Percentiles rank a stretch among this genome's conserved stretches.
phyloP scores from a whole-genome alignment of 164 flowering plant species.

The Chimonanthus praecox region DNA sequence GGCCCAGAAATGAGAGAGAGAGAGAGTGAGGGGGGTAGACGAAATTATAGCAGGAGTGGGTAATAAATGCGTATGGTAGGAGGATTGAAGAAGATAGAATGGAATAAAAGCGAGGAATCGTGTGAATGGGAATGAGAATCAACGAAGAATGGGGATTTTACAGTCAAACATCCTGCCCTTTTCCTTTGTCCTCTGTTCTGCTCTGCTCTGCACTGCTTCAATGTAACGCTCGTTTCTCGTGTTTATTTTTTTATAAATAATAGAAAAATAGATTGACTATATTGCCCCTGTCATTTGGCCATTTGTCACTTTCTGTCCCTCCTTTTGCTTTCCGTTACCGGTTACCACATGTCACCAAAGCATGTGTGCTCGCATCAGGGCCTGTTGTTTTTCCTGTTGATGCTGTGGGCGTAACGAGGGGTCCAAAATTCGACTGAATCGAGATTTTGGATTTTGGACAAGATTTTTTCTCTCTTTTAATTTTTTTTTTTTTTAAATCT shows the following conservation, averaged over 20 bases:
- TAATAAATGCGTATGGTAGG: background rate
- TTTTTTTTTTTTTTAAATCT: too few relatives aligned
- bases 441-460: background rate
- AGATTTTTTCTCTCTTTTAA: too few relatives aligned
- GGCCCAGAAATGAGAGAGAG: conserved; percentile 26
- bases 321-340: background rate
- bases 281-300: background rate
- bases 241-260: too few relatives aligned
- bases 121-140: too few relatives aligned
- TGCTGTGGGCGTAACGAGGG: background rate
- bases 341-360: background rate
- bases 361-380: background rate
- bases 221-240: background rate
- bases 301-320: background rate
- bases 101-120: too few relatives aligned
- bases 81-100: background rate
- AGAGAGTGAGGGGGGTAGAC: background rate
- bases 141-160: too few relatives aligned
- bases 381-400: background rate
- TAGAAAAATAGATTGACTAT: background rate
- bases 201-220: background rate
- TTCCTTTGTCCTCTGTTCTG: too few relatives aligned
- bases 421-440: background rate
- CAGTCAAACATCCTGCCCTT: too few relatives aligned
- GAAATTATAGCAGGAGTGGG: conserved; percentile 14